A percentile compares a stretch with the other conserved stretches of the same genome.
These are phyloP conservation scores for Kodamaea kaohsiungensis DNA, from an alignment of 805 yeast species.

Conservation along the genomic window DNA sequence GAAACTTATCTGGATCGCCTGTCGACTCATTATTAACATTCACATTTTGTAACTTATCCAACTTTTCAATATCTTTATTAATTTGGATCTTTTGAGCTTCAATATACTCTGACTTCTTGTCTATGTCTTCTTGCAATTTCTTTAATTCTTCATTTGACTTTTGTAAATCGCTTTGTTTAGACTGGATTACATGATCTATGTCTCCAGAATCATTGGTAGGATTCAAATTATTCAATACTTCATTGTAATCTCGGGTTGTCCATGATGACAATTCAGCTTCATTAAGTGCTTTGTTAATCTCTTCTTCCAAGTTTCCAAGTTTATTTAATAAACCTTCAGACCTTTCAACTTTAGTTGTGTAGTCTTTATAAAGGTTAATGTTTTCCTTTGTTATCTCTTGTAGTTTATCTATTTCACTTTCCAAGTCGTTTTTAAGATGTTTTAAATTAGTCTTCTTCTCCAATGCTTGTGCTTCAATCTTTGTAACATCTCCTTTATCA, in stretches of 20 bases:
- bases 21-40: not conserved
- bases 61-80: not conserved
- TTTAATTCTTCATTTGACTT: constrained; percentile 11
- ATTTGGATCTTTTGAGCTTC: not conserved
- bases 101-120: not conserved
- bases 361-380: constrained; percentile 24
- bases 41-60: not conserved
- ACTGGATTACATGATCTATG: constrained; percentile 4
- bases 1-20: constrained; percentile 11
- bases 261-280: constrained; percentile 10
- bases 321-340: constrained; percentile 28
- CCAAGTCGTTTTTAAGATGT: constrained; percentile 26
- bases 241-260: constrained; percentile 4
- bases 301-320: constrained; percentile 20
- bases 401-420: constrained; percentile 28
- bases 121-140: constrained; percentile 1
- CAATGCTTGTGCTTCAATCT: constrained; percentile 22
- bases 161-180: not conserved
- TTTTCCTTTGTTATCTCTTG: constrained; percentile 29
- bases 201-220: constrained; percentile 2
- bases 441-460: constrained; percentile 25
- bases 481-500: constrained; percentile 20
- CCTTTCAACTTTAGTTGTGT: constrained; percentile 24
- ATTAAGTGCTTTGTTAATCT: constrained; percentile 15
- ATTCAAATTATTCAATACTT: constrained; percentile 1